Conservation (phyloP, 75 land plant genomes). For the Larix kaempferi region DNA sequence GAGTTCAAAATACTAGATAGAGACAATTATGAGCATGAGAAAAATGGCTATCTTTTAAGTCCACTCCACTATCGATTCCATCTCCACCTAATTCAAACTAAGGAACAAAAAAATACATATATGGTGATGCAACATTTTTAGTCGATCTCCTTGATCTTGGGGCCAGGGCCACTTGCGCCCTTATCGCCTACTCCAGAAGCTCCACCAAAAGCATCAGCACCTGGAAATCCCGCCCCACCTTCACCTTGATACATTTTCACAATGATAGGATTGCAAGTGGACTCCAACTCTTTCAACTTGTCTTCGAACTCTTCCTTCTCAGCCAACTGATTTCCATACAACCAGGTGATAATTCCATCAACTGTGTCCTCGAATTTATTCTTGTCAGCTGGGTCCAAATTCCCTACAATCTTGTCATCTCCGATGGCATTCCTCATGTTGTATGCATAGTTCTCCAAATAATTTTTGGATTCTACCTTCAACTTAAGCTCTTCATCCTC, state of each 20-base stretch:
- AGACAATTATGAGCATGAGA: too few relatives aligned
- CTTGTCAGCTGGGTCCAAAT: constrained; percentile 42
- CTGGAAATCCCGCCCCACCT: constrained; percentile 23
- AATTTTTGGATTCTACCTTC: constrained; percentile 61
- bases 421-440: constrained; percentile 62
- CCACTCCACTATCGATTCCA: too few relatives aligned
- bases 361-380: constrained; percentile 58
- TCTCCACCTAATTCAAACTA: too few relatives aligned
- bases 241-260: constrained; percentile 60
- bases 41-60: too few relatives aligned
- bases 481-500: constrained; percentile 67
- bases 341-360: constrained; percentile 37
- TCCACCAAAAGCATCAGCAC: constrained; percentile 15
- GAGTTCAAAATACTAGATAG: too few relatives aligned
- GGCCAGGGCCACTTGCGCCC: constrained; percentile 16
- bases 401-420: constrained; percentile 49
- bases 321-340: constrained; percentile 43
- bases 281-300: constrained; percentile 57
- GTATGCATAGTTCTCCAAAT: constrained; percentile 61
- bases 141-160: constrained; percentile 26
- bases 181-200: not conserved
- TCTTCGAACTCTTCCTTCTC: constrained; percentile 49
- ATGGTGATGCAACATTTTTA: not conserved
- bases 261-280: constrained; percentile 56
- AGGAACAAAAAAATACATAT: too few relatives aligned